These are phyloP conservation scores for Fraxinus albicans DNA, from an alignment of 305 asterid genomes.

Conservation along the genomic window DNA sequence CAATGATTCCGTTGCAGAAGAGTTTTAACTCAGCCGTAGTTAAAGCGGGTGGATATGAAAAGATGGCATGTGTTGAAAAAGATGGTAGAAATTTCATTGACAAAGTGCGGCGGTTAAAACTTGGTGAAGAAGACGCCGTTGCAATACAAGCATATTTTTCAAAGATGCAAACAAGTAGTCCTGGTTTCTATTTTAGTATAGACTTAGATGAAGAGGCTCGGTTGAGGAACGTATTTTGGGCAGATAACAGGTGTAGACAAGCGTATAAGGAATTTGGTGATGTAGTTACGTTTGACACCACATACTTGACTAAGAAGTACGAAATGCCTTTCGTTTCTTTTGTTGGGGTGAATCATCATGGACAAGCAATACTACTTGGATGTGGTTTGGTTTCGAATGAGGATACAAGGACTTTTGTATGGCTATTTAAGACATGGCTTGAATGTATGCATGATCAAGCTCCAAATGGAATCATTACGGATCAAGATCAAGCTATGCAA, in stretches of 20 bases:
- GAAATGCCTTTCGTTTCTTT: too few species aligned
- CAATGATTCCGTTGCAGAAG: background rate
- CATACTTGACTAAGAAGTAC: background rate
- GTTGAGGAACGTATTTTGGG: background rate
- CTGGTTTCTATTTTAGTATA: background rate
- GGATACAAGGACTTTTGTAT: background rate
- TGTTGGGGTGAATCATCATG: background rate
- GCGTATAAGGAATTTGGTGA: background rate
- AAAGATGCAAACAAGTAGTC: background rate
- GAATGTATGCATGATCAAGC: background rate
- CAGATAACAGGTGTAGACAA: background rate
- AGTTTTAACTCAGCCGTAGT: background rate
- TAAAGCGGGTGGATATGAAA: background rate
- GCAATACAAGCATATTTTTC: background rate
- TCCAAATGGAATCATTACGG: background rate
- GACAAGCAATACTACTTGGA: background rate
- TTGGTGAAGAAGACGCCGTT: background rate
- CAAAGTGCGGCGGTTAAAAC: background rate
- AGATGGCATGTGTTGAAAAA: background rate
- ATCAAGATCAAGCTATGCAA: background rate
- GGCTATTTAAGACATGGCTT: background rate
- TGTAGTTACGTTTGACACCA: background rate
- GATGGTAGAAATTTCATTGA: background rate
- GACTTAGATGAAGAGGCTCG: background rate
- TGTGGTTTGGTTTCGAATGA: background rate